A percentile compares a stretch with the other conserved stretches of the same genome.
These are phyloP conservation scores for Elsinoe necatrix DNA, from an alignment of 2,329 filamentous ascomycete species.

Conservation along the genomic window DNA sequence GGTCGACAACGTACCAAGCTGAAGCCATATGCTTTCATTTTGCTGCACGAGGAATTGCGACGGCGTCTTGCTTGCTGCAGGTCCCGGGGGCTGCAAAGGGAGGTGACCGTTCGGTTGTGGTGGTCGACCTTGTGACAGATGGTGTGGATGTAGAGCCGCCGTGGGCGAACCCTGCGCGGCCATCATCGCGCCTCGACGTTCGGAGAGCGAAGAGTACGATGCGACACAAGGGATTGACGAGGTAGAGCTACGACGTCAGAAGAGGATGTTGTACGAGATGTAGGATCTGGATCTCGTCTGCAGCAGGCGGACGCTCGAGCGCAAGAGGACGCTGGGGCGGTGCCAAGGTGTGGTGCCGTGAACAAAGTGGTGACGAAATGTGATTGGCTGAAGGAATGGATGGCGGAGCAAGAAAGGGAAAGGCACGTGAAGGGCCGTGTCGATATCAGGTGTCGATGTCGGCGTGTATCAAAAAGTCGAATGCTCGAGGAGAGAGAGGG, in stretches of 20 bases:
- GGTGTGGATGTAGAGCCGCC: conserved; percentile 60
- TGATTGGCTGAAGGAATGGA: not conserved
- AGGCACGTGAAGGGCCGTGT: not conserved
- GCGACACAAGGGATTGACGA: not conserved
- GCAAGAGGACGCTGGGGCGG: not conserved
- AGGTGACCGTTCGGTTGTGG: conserved; percentile 46
- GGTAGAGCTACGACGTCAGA: not conserved
- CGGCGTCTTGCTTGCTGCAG: conserved; percentile 49
- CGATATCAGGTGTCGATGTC: not conserved
- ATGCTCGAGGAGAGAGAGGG: not conserved
- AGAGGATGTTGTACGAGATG: not conserved
- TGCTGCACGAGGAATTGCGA: conserved; percentile 67
- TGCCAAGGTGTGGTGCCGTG: conserved; percentile 1
- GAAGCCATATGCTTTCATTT: conserved; percentile 86
- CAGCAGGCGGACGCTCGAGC: conserved; percentile 2
- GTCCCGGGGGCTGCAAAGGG: conserved; percentile 39
- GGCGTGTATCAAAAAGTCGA: not conserved
- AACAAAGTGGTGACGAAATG: not conserved
- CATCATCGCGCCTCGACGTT: conserved; percentile 21
- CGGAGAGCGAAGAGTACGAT: conserved; percentile 1
- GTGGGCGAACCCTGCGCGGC: conserved; percentile 63
- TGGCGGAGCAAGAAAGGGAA: not conserved
- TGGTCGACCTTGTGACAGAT: conserved; percentile 56
- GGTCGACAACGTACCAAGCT: conserved; percentile 64
- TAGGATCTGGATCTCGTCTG: conserved; percentile 8